Conservation (phyloP, 805 yeast species). For the Starmerella lactis-condensi region DNA sequence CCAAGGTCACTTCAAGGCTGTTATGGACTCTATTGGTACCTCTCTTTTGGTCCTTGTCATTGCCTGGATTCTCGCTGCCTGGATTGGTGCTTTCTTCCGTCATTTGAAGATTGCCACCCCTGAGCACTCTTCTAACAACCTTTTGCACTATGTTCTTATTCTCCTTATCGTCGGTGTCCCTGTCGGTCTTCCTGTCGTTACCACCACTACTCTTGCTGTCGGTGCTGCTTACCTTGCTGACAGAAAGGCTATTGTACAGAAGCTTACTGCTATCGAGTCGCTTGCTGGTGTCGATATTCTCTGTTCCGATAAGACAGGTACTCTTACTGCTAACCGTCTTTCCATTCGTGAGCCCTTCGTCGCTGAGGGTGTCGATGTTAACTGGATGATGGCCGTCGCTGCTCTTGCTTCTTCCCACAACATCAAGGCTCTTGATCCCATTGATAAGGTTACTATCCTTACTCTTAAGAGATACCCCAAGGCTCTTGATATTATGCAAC, state of each 20-base stretch:
- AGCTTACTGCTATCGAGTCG: conserved; percentile 88
- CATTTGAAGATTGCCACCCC: conserved; percentile 64
- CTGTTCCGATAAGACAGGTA: conserved; percentile 96
- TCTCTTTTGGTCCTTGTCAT: conserved; percentile 73
- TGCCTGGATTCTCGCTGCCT: conserved; percentile 65
- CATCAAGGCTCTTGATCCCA: conserved; percentile 95
- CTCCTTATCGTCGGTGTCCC: conserved; percentile 96
- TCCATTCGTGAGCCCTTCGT: conserved; percentile 95
- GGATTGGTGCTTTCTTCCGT: conserved; percentile 94
- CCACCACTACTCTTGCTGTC: conserved; percentile 95
- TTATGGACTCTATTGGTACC: conserved; percentile 92
- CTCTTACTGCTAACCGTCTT: conserved; percentile 87
- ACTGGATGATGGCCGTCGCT: conserved; percentile 92
- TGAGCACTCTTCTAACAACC: conserved; percentile 24
- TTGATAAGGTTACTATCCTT: conserved; percentile 88
- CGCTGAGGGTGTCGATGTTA: conserved; percentile 92
- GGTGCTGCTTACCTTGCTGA: conserved; percentile 97
- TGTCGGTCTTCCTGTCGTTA: conserved; percentile 96
- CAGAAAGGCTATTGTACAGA: conserved; percentile 92
- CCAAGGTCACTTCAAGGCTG: conserved; percentile 97
- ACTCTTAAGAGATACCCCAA: conserved; percentile 78
- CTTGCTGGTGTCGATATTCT: conserved; percentile 93
- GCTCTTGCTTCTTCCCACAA: conserved; percentile 95
- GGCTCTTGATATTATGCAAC: conserved; percentile 35
- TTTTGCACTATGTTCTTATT: conserved; percentile 83